A percentile compares a stretch with the other conserved stretches of the same genome.
Evolutionary conservation across 495 filamentous ascomycete species (phyloP).

Genomic region (Tuber aestivum): DNA sequence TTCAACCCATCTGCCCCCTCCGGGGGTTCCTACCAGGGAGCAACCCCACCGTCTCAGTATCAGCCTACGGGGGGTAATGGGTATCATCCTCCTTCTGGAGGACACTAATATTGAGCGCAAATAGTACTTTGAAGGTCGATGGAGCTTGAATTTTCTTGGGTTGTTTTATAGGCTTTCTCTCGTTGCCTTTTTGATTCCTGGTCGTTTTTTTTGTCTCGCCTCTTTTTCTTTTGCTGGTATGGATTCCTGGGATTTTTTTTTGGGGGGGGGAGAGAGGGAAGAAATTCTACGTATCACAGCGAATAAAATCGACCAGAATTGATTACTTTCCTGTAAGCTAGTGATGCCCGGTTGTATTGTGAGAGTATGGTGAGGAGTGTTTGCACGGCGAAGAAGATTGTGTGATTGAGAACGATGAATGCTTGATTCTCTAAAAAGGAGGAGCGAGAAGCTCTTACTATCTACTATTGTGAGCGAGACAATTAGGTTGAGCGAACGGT

Average conservation of each 20-base stretch:
- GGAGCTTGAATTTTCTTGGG: background rate
- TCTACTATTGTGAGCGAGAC: too few species aligned
- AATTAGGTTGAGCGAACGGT: too few species aligned
- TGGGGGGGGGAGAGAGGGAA: too few species aligned
- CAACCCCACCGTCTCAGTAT: constrained; percentile 35
- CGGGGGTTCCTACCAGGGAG: constrained; percentile 32
- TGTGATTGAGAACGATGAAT: too few species aligned
- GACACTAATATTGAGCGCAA: background rate
- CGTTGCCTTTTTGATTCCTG: constrained; percentile 15
- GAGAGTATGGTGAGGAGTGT: too few species aligned
- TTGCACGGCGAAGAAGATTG: too few species aligned
- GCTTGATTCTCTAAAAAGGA: too few species aligned
- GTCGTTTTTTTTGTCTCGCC: background rate
- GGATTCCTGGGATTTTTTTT: background rate
- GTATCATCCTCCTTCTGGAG: background rate
- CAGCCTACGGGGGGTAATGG: constrained; percentile 26
- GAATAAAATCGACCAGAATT: background rate
- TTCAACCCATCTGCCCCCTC: constrained; percentile 6
- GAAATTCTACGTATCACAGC: background rate
- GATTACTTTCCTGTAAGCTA: background rate
- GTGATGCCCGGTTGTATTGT: too few species aligned
- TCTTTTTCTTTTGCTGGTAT: background rate
- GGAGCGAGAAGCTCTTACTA: too few species aligned
- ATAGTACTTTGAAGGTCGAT: background rate
- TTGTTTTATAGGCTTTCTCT: constrained; percentile 1